Conservation (phyloP, 129 eudicot species). For the Flaveria brownii region DNA sequence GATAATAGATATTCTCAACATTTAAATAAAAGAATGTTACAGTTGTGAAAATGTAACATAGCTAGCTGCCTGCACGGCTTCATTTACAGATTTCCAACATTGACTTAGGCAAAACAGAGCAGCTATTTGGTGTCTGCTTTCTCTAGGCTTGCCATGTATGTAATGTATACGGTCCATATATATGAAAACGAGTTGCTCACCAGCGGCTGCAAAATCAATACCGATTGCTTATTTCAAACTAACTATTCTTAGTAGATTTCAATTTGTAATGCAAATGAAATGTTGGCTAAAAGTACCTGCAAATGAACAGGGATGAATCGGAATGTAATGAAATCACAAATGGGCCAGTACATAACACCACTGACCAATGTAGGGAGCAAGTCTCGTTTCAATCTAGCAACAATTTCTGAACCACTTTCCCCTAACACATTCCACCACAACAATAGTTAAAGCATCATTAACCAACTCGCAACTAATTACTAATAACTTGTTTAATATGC, state of each 20-base stretch:
- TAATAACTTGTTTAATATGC: neutral
- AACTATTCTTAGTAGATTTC: neutral
- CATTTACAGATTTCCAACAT: slow-evolving; percentile 1
- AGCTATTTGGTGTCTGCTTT: slow-evolving; percentile 44
- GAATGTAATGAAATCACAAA: slow-evolving; percentile 95
- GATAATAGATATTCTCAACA: neutral
- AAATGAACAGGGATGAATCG: slow-evolving; percentile 90
- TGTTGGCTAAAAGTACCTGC: slow-evolving; percentile 49
- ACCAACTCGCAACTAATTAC: neutral
- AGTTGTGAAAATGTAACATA: neutral
- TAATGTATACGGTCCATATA: slow-evolving; percentile 81
- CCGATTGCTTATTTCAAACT: neutral
- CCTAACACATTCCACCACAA: slow-evolving; percentile 45
- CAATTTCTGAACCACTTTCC: slow-evolving; percentile 65
- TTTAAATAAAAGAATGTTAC: neutral
- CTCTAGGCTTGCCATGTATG: slow-evolving; percentile 88
- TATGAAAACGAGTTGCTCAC: slow-evolving; percentile 84
- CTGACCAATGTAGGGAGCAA: slow-evolving; percentile 74
- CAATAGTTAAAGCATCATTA: neutral
- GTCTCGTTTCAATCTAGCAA: slow-evolving; percentile 79
- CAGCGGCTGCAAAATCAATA: slow-evolving; percentile 60
- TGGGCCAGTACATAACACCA: slow-evolving; percentile 95
- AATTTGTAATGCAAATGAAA: neutral
- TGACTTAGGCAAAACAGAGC: neutral
- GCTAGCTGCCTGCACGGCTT: slow-evolving; percentile 9